Conservation (phyloP, 2,329 filamentous ascomycete species). For the Dactylonectria macrodidyma region DNA sequence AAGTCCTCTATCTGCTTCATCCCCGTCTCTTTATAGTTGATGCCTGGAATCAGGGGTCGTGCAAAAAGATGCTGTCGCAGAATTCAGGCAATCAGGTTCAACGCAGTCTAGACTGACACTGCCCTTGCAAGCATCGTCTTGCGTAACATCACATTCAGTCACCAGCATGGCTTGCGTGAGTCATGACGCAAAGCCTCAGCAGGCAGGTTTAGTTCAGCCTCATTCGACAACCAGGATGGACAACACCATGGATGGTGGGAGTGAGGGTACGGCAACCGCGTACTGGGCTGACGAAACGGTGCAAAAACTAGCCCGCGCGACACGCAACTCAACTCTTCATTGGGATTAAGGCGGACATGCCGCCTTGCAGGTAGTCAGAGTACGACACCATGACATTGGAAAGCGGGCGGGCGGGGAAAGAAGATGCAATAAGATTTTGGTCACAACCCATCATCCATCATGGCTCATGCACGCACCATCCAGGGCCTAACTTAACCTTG, state of each 20-base stretch:
- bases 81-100: slow-evolving; percentile 12
- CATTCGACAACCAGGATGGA: slow-evolving; percentile 23
- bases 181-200: slow-evolving; percentile 42
- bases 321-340: slow-evolving; percentile 21
- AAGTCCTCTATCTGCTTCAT: slow-evolving; percentile 21
- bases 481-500: neutral
- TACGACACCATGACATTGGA: neutral
- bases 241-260: slow-evolving; percentile 4
- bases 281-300: slow-evolving; percentile 38
- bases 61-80: neutral
- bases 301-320: slow-evolving; percentile 1
- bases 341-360: slow-evolving; percentile 10
- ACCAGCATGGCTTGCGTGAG: slow-evolving; percentile 39
- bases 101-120: neutral
- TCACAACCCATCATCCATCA: neutral
- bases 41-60: slow-evolving; percentile 18
- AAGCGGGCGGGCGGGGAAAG: neutral
- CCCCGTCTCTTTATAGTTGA: slow-evolving; percentile 41
- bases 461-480: neutral
- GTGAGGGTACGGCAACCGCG: slow-evolving; percentile 18
- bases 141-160: slow-evolving; percentile 28
- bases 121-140: slow-evolving; percentile 13
- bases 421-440: neutral
- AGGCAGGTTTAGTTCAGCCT: slow-evolving; percentile 14
- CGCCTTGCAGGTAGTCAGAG: neutral